These are phyloP conservation scores for Eucalyptus albens DNA, from an alignment of 345 rosid species.

Conservation along the genomic window DNA sequence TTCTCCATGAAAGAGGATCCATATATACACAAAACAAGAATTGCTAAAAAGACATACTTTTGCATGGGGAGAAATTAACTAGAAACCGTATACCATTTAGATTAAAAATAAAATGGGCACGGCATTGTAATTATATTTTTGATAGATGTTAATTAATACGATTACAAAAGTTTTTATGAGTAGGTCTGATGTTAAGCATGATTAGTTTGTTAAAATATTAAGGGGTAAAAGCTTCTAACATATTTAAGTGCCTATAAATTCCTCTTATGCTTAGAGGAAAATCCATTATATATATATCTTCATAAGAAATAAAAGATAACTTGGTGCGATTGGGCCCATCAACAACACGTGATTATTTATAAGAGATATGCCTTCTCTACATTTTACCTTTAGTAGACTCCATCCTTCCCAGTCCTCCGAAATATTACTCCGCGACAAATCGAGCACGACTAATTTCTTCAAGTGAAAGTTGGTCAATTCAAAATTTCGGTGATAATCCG, in stretches of 20 bases:
- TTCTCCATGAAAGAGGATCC: too few species aligned
- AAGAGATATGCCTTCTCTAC: not conserved
- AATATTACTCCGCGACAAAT: rapidly evolving
- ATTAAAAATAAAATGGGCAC: too few species aligned
- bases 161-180: too few species aligned
- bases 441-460: not conserved
- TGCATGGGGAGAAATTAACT: too few species aligned
- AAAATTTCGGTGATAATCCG: rapidly evolving
- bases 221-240: too few species aligned
- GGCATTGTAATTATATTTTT: too few species aligned
- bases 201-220: too few species aligned
- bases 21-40: too few species aligned
- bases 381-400: not conserved
- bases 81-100: too few species aligned
- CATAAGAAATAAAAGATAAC: too few species aligned
- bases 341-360: not conserved
- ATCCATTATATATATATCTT: not conserved
- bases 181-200: too few species aligned
- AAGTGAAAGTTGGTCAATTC: not conserved
- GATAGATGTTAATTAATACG: not conserved
- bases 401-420: not conserved
- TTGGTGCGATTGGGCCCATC: not conserved
- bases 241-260: not conserved
- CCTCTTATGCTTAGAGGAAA: not conserved
- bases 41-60: too few species aligned